Evolutionary conservation across 805 yeast species (phyloP), one percentile per base, ranked within the genome.

Genomic region (Wickerhamomyces hampshirensis): DNA sequence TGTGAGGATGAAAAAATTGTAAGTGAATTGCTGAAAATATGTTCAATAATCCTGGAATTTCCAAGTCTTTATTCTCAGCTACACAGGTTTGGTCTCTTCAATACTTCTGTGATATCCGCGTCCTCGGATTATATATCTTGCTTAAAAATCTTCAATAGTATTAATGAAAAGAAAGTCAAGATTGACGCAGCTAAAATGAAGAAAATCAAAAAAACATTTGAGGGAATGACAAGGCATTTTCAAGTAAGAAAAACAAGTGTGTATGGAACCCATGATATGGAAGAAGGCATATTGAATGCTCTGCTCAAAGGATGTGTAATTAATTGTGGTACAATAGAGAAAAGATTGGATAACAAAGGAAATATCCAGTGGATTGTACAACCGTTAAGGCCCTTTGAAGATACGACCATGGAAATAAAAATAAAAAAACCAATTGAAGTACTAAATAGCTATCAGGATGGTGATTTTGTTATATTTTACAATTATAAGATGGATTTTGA

Each of bases 401-500:
- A 24, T n/a, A 18, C 33, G 11, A 13, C 14, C 2, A 16, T 29
- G 18, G 29, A 28, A 18, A 17, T 34, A 4, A n/a, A 28, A 6
- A 18, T 34, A 12, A 34, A 34, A 28, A 34, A 28, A 18, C 29
- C 32, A 4, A 6, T 12, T 6, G 8, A 5, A 7, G 30, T 23
- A 17, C 14, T 27, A 11, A n/a, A 34, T 11, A 12, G 15, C 18
- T 15, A 10, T 10, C 6, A 15, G 18, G 28, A 19, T 23, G 33
- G 33, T 13, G 37, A 34, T 24, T 18, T 34, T n/a, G 13, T 34
- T 26, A 34, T 34, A 6, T 34, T 29, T 24, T 28, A 23, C 5
- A 24, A 29, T n/a, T 17, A 14, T 6, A 23, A 15, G 11, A 21
- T 21, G 24, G n/a, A 7, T 21, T 21, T 21, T 21, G 24, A 7